Percentiles rank a stretch among this genome's conserved stretches.
phyloP scores from a whole-genome alignment of 768 basidiomycete species.

The Daedalea quercina region DNA sequence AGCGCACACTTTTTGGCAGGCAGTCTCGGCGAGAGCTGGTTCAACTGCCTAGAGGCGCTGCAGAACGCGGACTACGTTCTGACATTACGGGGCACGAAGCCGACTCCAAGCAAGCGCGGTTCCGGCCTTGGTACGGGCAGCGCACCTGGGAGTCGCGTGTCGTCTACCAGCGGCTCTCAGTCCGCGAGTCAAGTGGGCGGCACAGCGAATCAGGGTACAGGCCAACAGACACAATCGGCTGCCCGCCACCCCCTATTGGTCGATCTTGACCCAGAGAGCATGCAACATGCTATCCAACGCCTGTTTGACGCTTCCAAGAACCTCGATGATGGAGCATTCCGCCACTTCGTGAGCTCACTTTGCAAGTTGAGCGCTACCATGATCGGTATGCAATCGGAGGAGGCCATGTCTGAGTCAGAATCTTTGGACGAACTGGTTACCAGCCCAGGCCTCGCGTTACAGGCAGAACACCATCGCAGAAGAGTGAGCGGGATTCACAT shows the following conservation, averaged over 20 bases:
- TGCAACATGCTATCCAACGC: slow-evolving; percentile 69
- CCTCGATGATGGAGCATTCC: slow-evolving; percentile 78
- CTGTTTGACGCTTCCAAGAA: slow-evolving; percentile 84
- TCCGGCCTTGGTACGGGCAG: slow-evolving; percentile 25
- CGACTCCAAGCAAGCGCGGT: slow-evolving; percentile 11
- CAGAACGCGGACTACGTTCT: slow-evolving; percentile 96
- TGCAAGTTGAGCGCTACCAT: slow-evolving; percentile 88
- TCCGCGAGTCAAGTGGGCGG: background rate
- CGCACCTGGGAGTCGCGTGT: slow-evolving; percentile 30
- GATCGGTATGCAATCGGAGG: slow-evolving; percentile 78
- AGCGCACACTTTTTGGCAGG: slow-evolving; percentile 79
- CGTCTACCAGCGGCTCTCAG: slow-evolving; percentile 10
- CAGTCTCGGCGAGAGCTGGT: slow-evolving; percentile 88
- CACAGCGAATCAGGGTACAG: slow-evolving; percentile 4
- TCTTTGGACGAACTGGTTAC: slow-evolving; percentile 33
- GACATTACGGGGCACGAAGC: slow-evolving; percentile 43
- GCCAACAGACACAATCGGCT: slow-evolving; percentile 18
- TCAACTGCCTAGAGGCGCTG: slow-evolving; percentile 79
- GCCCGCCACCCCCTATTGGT: slow-evolving; percentile 54
- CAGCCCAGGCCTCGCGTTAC: slow-evolving; percentile 26
- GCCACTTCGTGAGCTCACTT: slow-evolving; percentile 67
- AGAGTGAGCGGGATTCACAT: slow-evolving; percentile 87
- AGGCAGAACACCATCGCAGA: slow-evolving; percentile 48
- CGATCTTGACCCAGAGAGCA: slow-evolving; percentile 71
- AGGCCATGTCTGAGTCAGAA: slow-evolving; percentile 25